These are phyloP conservation scores for Colletotrichum tabaci DNA, from an alignment of 2,329 filamentous ascomycete species.

Conservation along the genomic window DNA sequence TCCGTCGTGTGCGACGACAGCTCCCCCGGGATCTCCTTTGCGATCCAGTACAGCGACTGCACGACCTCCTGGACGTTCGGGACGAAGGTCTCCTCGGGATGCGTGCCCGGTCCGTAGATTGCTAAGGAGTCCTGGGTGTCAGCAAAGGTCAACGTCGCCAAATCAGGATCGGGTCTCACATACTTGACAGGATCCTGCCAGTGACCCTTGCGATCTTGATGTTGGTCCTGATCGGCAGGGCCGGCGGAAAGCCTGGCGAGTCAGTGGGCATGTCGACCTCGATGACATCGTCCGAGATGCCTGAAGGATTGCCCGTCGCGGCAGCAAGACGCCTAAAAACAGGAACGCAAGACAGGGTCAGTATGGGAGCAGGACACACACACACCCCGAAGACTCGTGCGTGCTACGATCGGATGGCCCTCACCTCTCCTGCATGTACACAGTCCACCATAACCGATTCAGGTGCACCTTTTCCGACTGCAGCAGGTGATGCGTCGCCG, in stretches of 20 bases:
- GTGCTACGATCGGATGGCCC: not conserved
- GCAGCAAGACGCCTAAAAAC: conserved; percentile 36
- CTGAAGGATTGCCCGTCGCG: conserved; percentile 32
- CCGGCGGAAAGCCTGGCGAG: conserved; percentile 21
- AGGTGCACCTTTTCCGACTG: conserved; percentile 37
- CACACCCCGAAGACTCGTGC: too few species aligned
- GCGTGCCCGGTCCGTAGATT: conserved; percentile 50
- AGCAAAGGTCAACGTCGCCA: conserved; percentile 41
- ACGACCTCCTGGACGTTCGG: conserved; percentile 52
- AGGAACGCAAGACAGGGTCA: not conserved
- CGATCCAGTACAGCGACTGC: conserved; percentile 44
- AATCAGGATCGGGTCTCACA: not conserved
- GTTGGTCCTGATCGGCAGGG: conserved; percentile 20
- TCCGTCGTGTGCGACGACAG: conserved; percentile 45
- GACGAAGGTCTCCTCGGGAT: conserved; percentile 50
- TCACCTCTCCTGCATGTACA: conserved; percentile 43
- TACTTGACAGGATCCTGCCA: conserved; percentile 28
- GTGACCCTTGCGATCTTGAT: conserved; percentile 38
- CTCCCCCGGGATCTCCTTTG: conserved; percentile 44
- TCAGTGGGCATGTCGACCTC: conserved; percentile 33
- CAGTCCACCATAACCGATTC: conserved; percentile 42
- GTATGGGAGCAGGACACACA: too few species aligned
- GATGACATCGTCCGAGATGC: conserved; percentile 33
- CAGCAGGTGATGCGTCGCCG: conserved; percentile 19
- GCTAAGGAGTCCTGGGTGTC: conserved; percentile 45